Base-by-base conservation (phyloP, 1,284 basidiomycete species). In the Sporisorium reilianum region DNA sequence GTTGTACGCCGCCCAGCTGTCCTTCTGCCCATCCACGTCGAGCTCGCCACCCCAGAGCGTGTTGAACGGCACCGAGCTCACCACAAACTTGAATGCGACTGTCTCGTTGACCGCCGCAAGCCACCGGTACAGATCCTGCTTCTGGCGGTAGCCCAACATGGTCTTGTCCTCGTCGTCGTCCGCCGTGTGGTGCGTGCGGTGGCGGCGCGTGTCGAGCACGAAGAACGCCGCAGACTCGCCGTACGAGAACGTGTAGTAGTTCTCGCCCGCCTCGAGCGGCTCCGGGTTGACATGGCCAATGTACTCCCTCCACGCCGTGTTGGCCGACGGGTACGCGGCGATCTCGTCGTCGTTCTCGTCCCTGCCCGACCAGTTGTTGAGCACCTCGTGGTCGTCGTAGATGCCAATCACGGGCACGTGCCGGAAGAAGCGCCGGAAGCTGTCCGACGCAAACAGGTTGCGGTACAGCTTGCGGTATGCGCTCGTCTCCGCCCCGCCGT, bases 1-100 rank as follows among this genome's bases (percentile, higher is more conserved):
- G 12, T 87, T 85, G 85, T 90, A 93, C 0, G 87, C 91, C 0
- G 90, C 90, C 92, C 92, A 94, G 2, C 81, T 75, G 83, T 92
- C 91, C 32, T 85, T 83, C 54, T 88, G 87, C 0, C 90, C 91
- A 79, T 92, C 90, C 64, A 80, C 56, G 57, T 83, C 83, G 5
- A 83, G 69, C 22, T 89, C 87, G 16, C 85, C 85, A 2, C 87
- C 88, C 92, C 92, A 93, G 18, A 93, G 88, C 0, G 89, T 89
- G 42, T 91, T 92, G 85, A 94, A 91, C 0, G 92, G 92, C 4
- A 93, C 91, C 10, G 90, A 91, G 12, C 89, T 88, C 23, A 92
- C 88, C 59, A 94, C 87, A 82, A 94, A 93, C 85, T 93, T 93
- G 88, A 92, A 93, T 0, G 91, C 90, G 4, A 89, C 87, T 0